Base-by-base conservation (phyloP, 1,139 yeast species). In the Dujonia santamariae region DNA sequence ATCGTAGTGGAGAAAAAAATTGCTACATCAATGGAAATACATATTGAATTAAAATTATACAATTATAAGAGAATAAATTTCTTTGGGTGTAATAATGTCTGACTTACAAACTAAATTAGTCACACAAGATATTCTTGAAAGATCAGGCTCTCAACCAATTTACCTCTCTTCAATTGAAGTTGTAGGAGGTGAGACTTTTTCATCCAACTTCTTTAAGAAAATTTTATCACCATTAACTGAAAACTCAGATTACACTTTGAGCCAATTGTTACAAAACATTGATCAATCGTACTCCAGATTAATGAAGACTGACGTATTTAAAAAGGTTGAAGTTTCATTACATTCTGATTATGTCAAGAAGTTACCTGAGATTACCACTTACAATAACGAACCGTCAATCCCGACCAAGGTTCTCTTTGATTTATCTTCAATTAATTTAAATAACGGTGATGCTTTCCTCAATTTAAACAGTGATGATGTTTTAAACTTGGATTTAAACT, bases 171-270 rank as follows among this genome's bases (percentile, higher is more conserved):
- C 61, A 30, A 63, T 75, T 19, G 74, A 73, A 37, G 70, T 75
- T 26, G 50, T 47, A 34, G 80, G 80, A 5, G 79, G 77, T 12
- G 75, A 71, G 30, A 52, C 60, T 6, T 72, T 74, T 46, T 60
- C 74, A 30, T 54, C 59, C 34, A 62, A 63, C 28, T 75, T 74
- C 48, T 72, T 71, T 54, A 51, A 54, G 37, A 72, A 69, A 44
- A 52, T 74, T 26, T 54, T 75, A 35, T 42, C 56, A 2, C 80
- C 81, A 13, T 53, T 75, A 39, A 54, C 69, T 19, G 54, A 49
- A 8, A 50, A 61, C 1, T 59, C 73, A 29, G 78, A 72, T 48
- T 63, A 66, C 38, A 74, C 80, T 1, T 54, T 75, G 31, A 56
- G 52, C 8, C 68, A 69, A 42, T 57, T 76, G 44, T 41, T 70